Base-by-base conservation (phyloP, 1,139 yeast species). In the Yamadazyma diddensiae region DNA sequence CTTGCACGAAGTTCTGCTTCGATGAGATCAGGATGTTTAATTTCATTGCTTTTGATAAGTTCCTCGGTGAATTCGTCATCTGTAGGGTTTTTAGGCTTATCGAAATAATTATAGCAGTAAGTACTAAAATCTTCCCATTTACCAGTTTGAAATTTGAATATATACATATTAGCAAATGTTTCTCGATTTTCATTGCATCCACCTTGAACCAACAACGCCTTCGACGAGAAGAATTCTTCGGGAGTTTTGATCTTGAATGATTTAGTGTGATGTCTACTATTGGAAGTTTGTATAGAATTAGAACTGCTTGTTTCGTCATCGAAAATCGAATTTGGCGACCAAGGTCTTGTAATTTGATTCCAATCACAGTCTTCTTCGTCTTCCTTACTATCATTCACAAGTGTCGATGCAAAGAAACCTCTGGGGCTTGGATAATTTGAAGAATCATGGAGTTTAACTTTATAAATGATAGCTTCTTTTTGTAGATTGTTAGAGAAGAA, bases 1-100 rank as follows among this genome's bases (percentile, higher is more conserved):
- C 73, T 65, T 4, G 68, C 52, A 16, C 73, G 46, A 21, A 68
- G 49, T 42, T 69, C 74, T 6, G 74, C 74, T 29, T 65, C 71
- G 10, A 58, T 47, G 10, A 65, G 47, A 11, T 49, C 41, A 2
- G 73, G 63, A 6, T 52, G 35, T 3, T 41, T 45, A 4, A 56
- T 51, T 34, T 55, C 59, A 5, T 50, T 49, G 3, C 59, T 62
- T 23, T 49, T 44, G 4, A 47, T 36, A 9, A 57, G 45, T 5
- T 34, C 31, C 1, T 51, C 42, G 5, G 46, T 34, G 36, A 55
- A 55, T 28, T 59, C 61, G 21, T 60, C 70, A 22, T 54, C 63
- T 23, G 33, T 46, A 4, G 69, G 62, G 24, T 47, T 38, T 8
- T 47, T 38, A 2, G 53, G 57, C 10, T 35, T 37, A 18, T 61